Evolutionary conservation across 2,329 filamentous ascomycete species (phyloP).

Genomic region (Cytospora piceicola): DNA sequence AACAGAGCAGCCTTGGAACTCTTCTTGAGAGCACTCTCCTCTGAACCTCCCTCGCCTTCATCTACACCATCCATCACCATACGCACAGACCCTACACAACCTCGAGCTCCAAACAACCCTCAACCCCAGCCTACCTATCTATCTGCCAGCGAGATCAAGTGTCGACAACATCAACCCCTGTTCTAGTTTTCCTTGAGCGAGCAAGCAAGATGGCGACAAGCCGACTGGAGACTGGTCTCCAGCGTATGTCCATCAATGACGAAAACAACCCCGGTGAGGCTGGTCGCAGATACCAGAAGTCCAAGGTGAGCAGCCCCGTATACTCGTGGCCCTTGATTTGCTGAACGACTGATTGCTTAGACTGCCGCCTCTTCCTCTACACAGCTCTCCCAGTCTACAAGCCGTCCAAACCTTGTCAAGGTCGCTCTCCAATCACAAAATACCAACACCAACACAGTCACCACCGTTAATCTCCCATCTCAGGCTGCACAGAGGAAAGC

Average conservation of each 20-base stretch:
- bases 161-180: conserved; percentile 3
- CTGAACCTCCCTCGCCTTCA: neutral
- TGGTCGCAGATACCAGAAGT: conserved; percentile 65
- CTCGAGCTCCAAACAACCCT: neutral
- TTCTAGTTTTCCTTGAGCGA: neutral
- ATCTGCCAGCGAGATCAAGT: conserved; percentile 6
- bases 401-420: conserved; percentile 83
- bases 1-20: neutral
- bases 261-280: conserved; percentile 72
- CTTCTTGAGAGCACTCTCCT: neutral
- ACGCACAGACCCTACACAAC: neutral
- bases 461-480: conserved; percentile 69
- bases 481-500: conserved; percentile 63
- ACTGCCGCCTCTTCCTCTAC: conserved; percentile 46
- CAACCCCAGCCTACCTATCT: neutral
- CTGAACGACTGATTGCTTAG: conserved; percentile 44
- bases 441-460: conserved; percentile 56
- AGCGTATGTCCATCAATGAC: conserved; percentile 86
- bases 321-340: conserved; percentile 5
- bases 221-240: conserved; percentile 83
- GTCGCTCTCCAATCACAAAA: conserved; percentile 80
- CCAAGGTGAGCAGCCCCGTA: conserved; percentile 65
- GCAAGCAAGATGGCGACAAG: conserved; percentile 62
- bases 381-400: conserved; percentile 57
- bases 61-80: neutral